Conservation (phyloP, 2,329 filamentous ascomycete species). For the Diaporthe capsici region DNA sequence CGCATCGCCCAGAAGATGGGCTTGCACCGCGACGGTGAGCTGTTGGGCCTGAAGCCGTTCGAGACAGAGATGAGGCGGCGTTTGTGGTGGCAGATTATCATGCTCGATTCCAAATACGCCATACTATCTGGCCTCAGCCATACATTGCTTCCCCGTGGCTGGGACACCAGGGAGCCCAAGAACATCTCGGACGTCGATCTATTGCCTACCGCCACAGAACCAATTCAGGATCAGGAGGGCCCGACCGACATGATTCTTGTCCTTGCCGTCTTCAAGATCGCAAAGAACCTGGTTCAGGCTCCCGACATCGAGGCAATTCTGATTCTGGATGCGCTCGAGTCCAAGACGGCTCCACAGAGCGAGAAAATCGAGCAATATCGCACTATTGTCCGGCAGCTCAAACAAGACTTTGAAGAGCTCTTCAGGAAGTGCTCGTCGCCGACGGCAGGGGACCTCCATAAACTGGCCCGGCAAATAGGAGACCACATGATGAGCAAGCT, state of each 20-base stretch:
- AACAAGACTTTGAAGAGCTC: conserved; percentile 59
- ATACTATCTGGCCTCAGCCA: conserved; percentile 70
- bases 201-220: conserved; percentile 65
- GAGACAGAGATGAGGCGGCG: conserved; percentile 78
- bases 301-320: conserved; percentile 65
- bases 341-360: conserved; percentile 45
- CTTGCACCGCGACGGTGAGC: conserved; percentile 73
- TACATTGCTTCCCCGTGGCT: conserved; percentile 64
- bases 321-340: conserved; percentile 58
- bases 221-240: conserved; percentile 65
- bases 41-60: conserved; percentile 70
- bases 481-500: conserved; percentile 65
- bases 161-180: conserved; percentile 69
- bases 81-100: conserved; percentile 76
- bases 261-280: conserved; percentile 64
- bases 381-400: conserved; percentile 57
- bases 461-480: conserved; percentile 63
- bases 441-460: conserved; percentile 66
- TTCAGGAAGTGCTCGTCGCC: conserved; percentile 66
- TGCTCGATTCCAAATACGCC: conserved; percentile 70
- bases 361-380: conserved; percentile 59
- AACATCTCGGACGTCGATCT: conserved; percentile 74
- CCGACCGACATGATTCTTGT: conserved; percentile 74
- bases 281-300: conserved; percentile 63
- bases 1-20: conserved; percentile 78